Percentiles rank a stretch among this genome's conserved stretches.
These are phyloP conservation scores for Colletotrichum sansevieriae DNA, from an alignment of 2,329 filamentous ascomycete genomes.

Conservation along the genomic window DNA sequence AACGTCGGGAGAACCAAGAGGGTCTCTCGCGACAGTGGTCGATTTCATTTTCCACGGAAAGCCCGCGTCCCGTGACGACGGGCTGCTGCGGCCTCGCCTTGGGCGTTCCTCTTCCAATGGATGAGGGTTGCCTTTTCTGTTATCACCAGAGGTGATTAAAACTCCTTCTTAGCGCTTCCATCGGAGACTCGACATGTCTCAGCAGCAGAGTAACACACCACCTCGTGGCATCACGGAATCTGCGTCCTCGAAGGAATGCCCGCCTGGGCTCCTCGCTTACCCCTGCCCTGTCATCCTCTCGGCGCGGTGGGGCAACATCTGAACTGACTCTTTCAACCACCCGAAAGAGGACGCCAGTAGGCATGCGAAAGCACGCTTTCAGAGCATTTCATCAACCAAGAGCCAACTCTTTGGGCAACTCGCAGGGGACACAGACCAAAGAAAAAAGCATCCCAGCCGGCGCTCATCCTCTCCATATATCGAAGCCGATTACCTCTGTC, in stretches of 20 bases:
- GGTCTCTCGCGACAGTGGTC: slow-evolving; percentile 1
- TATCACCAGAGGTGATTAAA: slow-evolving; percentile 20
- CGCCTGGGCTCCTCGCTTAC: slow-evolving; percentile 32
- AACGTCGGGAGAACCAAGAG: slow-evolving; percentile 4
- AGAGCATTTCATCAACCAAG: slow-evolving; percentile 20
- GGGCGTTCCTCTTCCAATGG: slow-evolving; percentile 13
- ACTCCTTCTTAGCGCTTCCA: slow-evolving; percentile 23
- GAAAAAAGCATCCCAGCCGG: slow-evolving; percentile 27
- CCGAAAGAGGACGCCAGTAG: slow-evolving; percentile 11
- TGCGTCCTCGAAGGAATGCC: slow-evolving; percentile 20
- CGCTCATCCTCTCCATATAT: not conserved
- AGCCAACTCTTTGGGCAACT: not conserved
- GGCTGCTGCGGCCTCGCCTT: slow-evolving; percentile 30
- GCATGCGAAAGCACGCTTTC: slow-evolving; percentile 6
- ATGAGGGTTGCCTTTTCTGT: slow-evolving; percentile 32
- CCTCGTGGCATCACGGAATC: slow-evolving; percentile 34
- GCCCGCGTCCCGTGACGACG: slow-evolving; percentile 36
- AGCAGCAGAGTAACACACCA: slow-evolving; percentile 35
- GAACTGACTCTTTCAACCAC: slow-evolving; percentile 23
- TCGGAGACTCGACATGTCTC: slow-evolving; percentile 32
- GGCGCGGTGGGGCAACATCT: slow-evolving; percentile 23
- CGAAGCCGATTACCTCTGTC: slow-evolving; percentile 30
- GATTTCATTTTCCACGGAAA: slow-evolving; percentile 12
- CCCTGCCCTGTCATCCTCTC: slow-evolving; percentile 31
- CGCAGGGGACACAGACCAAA: slow-evolving; percentile 18